phyloP scores from a whole-genome alignment of 208 protist species.

The Tetramitus jugosus region DNA sequence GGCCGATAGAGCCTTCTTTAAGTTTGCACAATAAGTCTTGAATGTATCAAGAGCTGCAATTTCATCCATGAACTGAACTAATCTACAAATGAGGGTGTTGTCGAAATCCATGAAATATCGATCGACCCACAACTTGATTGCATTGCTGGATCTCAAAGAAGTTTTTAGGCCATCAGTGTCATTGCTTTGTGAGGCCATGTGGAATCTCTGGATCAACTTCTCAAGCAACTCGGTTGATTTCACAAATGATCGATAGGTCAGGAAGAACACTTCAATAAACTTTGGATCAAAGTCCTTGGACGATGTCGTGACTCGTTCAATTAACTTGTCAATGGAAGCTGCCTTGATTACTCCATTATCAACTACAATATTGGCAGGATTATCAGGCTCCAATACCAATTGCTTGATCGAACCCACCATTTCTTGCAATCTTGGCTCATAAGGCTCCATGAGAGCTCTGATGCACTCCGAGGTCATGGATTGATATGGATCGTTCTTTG shows the following conservation, averaged over 20 bases:
- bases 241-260: conserved; percentile 25
- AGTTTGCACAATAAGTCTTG: background rate
- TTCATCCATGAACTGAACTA: conserved; percentile 20
- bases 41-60: background rate
- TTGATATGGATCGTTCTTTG: no score
- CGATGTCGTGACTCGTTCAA: background rate
- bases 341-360: conserved; percentile 20
- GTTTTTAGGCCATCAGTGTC: background rate
- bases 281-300: background rate
- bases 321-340: conserved; percentile 14
- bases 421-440: background rate
- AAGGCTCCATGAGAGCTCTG: background rate
- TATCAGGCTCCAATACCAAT: background rate
- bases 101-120: conserved; percentile 25
- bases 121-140: conserved; percentile 20
- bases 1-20: background rate
- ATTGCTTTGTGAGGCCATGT: background rate
- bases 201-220: conserved; percentile 14
- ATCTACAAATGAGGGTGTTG: background rate
- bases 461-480: background rate
- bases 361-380: background rate
- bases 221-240: background rate
- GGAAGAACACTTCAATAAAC: conserved; percentile 18
- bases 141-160: background rate
- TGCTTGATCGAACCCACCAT: no score